These are phyloP conservation scores for Leccinum cinnamomeum DNA, from an alignment of 1,284 basidiomycete species.

Conservation along the genomic window DNA sequence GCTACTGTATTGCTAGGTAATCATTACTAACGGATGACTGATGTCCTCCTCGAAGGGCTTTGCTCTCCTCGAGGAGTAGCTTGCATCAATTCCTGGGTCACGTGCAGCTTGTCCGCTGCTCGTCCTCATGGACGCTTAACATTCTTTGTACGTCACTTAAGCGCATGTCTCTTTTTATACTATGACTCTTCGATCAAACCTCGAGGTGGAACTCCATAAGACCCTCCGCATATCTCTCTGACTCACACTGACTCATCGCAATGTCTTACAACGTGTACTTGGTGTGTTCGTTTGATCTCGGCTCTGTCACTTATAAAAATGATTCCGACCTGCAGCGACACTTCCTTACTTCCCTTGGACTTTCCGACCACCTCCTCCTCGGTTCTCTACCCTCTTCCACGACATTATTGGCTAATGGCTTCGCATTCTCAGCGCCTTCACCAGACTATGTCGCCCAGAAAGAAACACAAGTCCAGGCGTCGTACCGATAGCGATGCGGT, in stretches of 20 bases:
- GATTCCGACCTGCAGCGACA: background rate
- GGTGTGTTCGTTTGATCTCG: background rate
- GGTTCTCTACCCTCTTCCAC: background rate
- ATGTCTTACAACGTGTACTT: background rate
- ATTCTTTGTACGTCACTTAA: background rate
- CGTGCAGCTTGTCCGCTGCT: too few species aligned
- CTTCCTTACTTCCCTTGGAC: background rate
- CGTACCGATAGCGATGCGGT: background rate
- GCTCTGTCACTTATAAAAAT: background rate
- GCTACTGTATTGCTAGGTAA: too few species aligned
- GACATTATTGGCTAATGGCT: background rate
- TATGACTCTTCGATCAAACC: background rate
- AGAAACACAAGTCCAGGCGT: background rate
- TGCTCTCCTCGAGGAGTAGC: too few species aligned
- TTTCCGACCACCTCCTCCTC: background rate
- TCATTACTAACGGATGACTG: too few species aligned
- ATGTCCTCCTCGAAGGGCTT: too few species aligned
- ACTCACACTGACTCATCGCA: background rate
- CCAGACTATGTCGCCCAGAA: background rate
- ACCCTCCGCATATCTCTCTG: background rate
- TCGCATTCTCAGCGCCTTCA: background rate
- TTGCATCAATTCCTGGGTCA: too few species aligned
- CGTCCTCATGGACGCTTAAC: too few species aligned
- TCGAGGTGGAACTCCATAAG: background rate
- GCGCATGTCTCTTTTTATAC: background rate